Base-by-base conservation (phyloP, 371 early-diverging fungal genomes). In the Mucor sp. region DNA sequence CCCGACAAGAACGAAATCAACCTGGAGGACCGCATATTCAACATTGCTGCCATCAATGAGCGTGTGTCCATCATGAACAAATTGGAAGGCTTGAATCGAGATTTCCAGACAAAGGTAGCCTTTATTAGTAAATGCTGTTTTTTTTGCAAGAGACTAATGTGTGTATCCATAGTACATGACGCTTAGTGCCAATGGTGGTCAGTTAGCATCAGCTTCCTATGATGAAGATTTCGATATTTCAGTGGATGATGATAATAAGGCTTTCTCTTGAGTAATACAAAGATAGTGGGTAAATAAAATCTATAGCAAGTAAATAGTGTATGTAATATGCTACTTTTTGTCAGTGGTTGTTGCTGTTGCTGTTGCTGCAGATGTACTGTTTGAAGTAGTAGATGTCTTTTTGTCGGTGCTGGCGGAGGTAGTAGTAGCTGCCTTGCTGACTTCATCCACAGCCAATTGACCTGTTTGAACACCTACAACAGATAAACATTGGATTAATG, bases 101-200 rank as follows among this genome's bases (percentile, higher is more conserved):
- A 86, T 17, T 89, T 85, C 68, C 81, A 87, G 59, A 60, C 61
- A 47, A 83, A 86, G 72, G 85, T 82, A 72, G 62, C 30, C 11
- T 48, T 50, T 17, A 15, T 53, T n/a, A n/a, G n/a, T n/a, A n/a
- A n/a, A n/a, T n/a, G n/a, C n/a, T n/a, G n/a, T n/a, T n/a, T n/a
- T n/a, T n/a, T n/a, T 32, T 50, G 50, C 6, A 15, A 12, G 8
- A 37, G 28, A 44, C 50, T 39, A 33, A 41, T 30, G 17, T 37
- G 28, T n/a, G 37, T 6, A 33, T 55, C 53, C 58, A 68, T 69
- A 81, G 82, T 82, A 75, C 47, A 75, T 82, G 74, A 70, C 69
- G 21, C 60, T 79, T 7, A 71, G 71, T 56, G 43, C 72, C 2
- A 74, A 74, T 55, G 75, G 81, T 27, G 74, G 68, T 30, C 72